Percentiles rank a stretch among this genome's conserved stretches.
phyloP scores from a whole-genome alignment of 495 filamentous ascomycete species.

The Neurospora sp. region DNA sequence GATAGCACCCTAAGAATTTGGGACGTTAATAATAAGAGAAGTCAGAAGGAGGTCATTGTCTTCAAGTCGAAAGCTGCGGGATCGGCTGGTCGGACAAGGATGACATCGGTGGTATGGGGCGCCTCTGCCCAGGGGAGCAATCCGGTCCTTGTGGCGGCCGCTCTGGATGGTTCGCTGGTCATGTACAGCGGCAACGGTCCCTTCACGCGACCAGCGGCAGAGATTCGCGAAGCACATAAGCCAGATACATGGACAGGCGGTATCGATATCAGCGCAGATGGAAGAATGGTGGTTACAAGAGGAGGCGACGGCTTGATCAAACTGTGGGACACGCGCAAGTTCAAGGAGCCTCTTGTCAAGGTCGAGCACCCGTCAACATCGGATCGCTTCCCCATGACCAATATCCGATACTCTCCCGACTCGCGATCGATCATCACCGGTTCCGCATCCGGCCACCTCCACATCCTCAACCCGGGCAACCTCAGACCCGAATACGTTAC shows the following conservation, averaged over 20 bases:
- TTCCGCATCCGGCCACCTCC: constrained; percentile 74
- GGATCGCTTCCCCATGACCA: constrained; percentile 68
- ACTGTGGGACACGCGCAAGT: constrained; percentile 94
- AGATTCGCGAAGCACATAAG: constrained; percentile 77
- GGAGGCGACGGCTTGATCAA: constrained; percentile 78
- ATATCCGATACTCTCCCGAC: constrained; percentile 81
- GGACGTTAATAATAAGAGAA: constrained; percentile 81
- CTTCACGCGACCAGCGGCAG: constrained; percentile 72
- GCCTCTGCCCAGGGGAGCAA: constrained; percentile 61
- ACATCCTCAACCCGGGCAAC: constrained; percentile 89
- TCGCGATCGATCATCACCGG: constrained; percentile 78
- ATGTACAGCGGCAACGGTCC: constrained; percentile 90
- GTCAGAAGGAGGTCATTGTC: constrained; percentile 86
- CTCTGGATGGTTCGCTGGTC: constrained; percentile 80
- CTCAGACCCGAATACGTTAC: constrained; percentile 75
- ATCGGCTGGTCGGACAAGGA: constrained; percentile 80
- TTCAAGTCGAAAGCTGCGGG: constrained; percentile 83
- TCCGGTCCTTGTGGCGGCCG: constrained; percentile 75
- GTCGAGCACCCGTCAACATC: constrained; percentile 76
- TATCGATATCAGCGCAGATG: constrained; percentile 84
- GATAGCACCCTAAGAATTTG: constrained; percentile 94
- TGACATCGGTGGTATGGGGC: constrained; percentile 92
- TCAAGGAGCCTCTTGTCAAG: constrained; percentile 75
- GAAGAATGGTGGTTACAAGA: constrained; percentile 75
- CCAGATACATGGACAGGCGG: constrained; percentile 86